A percentile compares a stretch with the other conserved stretches of the same genome.
Conservation (phyloP, 2,329 filamentous ascomycete genomes). For the Curvularia eragrostidis region DNA sequence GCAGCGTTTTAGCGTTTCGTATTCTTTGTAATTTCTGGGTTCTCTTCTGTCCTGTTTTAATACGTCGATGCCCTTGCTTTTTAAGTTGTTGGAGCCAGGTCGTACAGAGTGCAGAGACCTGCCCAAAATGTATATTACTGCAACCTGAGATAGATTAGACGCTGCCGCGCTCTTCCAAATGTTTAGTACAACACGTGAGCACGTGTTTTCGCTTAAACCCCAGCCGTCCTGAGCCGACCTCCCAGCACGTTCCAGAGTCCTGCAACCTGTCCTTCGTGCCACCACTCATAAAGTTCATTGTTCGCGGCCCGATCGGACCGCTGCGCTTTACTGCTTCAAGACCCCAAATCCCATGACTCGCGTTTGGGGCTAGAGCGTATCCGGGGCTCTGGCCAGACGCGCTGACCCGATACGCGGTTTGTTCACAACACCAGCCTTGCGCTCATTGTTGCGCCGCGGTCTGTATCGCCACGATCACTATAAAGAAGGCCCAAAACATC, state of each 20-base stretch:
- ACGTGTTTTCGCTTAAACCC: conserved; percentile 13
- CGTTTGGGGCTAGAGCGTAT: not conserved
- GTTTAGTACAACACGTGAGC: conserved; percentile 5
- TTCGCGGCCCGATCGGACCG: not conserved
- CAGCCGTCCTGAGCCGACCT: not conserved
- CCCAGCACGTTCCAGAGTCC: not conserved
- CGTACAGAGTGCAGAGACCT: not conserved
- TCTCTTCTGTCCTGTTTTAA: not conserved
- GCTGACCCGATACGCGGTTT: conserved; percentile 2
- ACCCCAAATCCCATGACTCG: not conserved
- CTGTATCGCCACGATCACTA: not conserved
- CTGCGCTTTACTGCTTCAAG: not conserved
- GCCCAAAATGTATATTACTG: not conserved
- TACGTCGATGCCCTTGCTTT: not conserved
- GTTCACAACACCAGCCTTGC: conserved; percentile 1
- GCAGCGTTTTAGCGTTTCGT: conserved; percentile 13
- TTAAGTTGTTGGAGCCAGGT: not conserved
- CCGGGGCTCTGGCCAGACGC: conserved; percentile 6
- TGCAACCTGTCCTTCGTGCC: conserved; percentile 7
- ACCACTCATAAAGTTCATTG: not conserved
- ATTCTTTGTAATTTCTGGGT: not conserved
- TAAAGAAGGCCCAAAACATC: not conserved
- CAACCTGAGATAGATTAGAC: not conserved
- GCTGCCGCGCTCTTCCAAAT: not conserved
- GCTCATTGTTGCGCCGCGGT: not conserved